A percentile compares a stretch with the other conserved stretches of the same genome.
Conservation (phyloP, 768 basidiomycete genomes). For the Imleria badia region DNA sequence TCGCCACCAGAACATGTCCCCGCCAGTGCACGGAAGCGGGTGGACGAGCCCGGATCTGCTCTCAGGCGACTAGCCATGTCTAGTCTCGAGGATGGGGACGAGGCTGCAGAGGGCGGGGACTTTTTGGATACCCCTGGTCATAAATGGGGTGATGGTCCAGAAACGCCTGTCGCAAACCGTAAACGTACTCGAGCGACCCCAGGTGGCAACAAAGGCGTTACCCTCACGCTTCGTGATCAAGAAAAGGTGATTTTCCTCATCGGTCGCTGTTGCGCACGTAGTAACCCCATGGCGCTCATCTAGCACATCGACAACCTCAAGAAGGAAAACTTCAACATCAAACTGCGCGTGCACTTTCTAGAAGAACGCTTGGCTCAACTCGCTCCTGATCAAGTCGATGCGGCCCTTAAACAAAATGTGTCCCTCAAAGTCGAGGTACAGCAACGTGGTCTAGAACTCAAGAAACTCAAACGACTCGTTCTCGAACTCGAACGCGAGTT, state of each 20-base stretch:
- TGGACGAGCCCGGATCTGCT: conserved; percentile 41
- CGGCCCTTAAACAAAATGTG: conserved; percentile 89
- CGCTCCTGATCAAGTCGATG: conserved; percentile 90
- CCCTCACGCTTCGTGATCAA: conserved; percentile 89
- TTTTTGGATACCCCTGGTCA: conserved; percentile 54
- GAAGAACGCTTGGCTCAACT: conserved; percentile 90
- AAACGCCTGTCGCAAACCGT: conserved; percentile 50
- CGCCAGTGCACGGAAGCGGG: conserved; percentile 35
- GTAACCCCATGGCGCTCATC: not conserved
- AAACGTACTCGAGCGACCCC: conserved; percentile 40
- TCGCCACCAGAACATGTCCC: conserved; percentile 41
- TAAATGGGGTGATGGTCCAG: conserved; percentile 51
- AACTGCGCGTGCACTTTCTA: conserved; percentile 92
- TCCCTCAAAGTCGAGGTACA: conserved; percentile 91
- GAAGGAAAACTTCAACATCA: conserved; percentile 97
- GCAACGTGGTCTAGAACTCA: conserved; percentile 85
- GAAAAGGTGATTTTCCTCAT: conserved; percentile 67
- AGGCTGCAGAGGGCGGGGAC: conserved; percentile 41
- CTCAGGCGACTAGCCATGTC: conserved; percentile 38
- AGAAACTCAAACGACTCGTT: conserved; percentile 87
- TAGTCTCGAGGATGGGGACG: conserved; percentile 37
- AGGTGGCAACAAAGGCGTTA: conserved; percentile 33
- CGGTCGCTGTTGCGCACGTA: not conserved
- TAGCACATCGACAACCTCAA: conserved; percentile 95
- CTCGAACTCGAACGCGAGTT: conserved; percentile 81